These are phyloP conservation scores for Ascochyta clinopodiicola DNA, from an alignment of 2,329 filamentous ascomycete genomes.

Conservation along the genomic window DNA sequence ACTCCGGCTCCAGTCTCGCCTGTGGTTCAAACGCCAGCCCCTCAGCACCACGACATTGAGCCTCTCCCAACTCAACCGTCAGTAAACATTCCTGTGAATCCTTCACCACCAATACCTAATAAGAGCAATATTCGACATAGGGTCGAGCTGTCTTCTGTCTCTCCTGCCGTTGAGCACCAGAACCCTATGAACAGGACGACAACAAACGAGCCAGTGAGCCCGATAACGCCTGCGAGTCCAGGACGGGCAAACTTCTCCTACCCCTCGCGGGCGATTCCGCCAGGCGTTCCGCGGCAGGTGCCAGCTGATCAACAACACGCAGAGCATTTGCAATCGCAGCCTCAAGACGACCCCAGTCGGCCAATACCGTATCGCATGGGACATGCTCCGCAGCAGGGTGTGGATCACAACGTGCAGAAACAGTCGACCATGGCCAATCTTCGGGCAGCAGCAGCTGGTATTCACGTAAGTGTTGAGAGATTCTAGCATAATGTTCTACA, in stretches of 20 bases:
- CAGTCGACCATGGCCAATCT: conserved; percentile 43
- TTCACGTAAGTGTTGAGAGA: conserved; percentile 36
- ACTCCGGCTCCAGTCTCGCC: conserved; percentile 33
- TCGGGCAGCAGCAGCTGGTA: conserved; percentile 44
- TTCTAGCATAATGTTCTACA: neutral
- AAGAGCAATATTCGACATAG: conserved; percentile 46
- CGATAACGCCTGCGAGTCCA: conserved; percentile 38
- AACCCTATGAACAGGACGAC: conserved; percentile 39
- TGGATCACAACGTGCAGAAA: conserved; percentile 24
- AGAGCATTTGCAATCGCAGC: conserved; percentile 5
- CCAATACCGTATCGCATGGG: conserved; percentile 33
- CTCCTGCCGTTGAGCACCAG: conserved; percentile 41
- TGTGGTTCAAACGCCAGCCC: conserved; percentile 1
- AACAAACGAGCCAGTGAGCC: conserved; percentile 30
- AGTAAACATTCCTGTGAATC: conserved; percentile 15
- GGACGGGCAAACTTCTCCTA: conserved; percentile 46
- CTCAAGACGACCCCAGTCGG: conserved; percentile 21
- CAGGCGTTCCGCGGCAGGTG: conserved; percentile 41
- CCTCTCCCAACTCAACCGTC: conserved; percentile 22
- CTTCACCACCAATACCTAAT: conserved; percentile 43
- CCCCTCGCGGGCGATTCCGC: conserved; percentile 40
- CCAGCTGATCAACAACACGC: conserved; percentile 21
- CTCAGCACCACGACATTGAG: conserved; percentile 9
- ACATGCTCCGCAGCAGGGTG: conserved; percentile 20
- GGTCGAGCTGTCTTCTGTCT: conserved; percentile 44